Base-by-base conservation (phyloP, 768 basidiomycete species). In the Holtermannia corniformis region DNA sequence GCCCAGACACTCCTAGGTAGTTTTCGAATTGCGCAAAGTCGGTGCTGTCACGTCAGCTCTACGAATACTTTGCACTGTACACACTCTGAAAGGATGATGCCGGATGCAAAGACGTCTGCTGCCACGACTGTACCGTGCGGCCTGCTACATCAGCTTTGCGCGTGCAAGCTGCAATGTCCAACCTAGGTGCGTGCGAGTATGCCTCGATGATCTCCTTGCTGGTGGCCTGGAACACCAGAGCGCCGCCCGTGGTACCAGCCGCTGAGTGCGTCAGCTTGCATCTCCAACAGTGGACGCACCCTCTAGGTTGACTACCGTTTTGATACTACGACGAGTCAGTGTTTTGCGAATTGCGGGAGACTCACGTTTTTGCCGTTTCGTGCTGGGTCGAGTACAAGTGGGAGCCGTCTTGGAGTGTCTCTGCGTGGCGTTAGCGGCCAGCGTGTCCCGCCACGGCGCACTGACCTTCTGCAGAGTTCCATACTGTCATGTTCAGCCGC, bases 331-430 rank as follows among this genome's bases (percentile, higher is more conserved):
- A 7, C 19, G n/a, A 19, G 40, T 4, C 32, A n/a, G 50, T 41
- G n/a, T n/a, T n/a, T 48, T 37, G 16, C 32, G 16, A 37, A 7
- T 7, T 16, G 16, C 32, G 41, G 43, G 27, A 32, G 27, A 75
- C 83, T 62, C 51, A 86, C 86, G 82, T 86, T 77, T 68, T 24
- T 81, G 82, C 54, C 77, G 68, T 67, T 77, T 14, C 81, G 67
- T 95, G 89, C 63, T 93, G 89, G 0, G 90, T 95, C 4, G 90
- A 83, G 71, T 84, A 97, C 3, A 95, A 76, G 72, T 97, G 92
- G 0, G 88, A 91, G 0, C 85, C 91, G 65, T 96, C 93, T 71
- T 96, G 93, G 25, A 97, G 74, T 1, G 85, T 88, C 68, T 97
- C 92, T 69, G 44, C 51, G 21, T 21, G 3, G n/a, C 3, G n/a